Percentiles rank a stretch among this genome's conserved stretches.
Evolutionary conservation across 2,329 filamentous ascomycete species (phyloP).

Genomic region (Colletotrichum australisinense): DNA sequence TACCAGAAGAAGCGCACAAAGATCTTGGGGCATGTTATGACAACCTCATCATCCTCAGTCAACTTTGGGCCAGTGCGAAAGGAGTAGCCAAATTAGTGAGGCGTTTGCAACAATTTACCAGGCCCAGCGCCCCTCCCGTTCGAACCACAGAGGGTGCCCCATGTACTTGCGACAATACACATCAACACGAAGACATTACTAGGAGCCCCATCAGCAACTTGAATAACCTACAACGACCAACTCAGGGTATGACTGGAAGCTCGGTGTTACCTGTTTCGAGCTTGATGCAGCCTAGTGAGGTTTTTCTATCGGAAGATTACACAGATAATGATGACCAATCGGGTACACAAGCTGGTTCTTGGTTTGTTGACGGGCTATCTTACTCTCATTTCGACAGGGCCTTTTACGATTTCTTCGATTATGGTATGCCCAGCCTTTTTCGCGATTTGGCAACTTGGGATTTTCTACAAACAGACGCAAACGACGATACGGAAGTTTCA

Average conservation of each 20-base stretch:
- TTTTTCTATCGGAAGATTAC: not conserved
- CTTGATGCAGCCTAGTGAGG: not conserved
- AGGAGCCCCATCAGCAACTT: not conserved
- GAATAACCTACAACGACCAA: not conserved
- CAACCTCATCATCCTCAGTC: slow-evolving; percentile 19
- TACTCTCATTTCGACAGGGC: slow-evolving; percentile 33
- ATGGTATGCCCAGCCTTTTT: slow-evolving; percentile 35
- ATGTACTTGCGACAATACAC: not conserved
- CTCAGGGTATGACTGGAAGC: not conserved
- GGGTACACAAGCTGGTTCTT: not conserved
- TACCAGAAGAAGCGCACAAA: not conserved
- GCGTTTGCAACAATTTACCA: slow-evolving; percentile 9
- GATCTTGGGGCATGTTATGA: slow-evolving; percentile 35
- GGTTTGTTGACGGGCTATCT: not conserved
- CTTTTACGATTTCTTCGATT: slow-evolving; percentile 37
- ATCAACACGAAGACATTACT: not conserved
- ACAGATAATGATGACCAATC: not conserved
- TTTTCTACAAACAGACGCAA: not conserved
- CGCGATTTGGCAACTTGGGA: slow-evolving; percentile 12
- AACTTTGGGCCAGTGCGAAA: slow-evolving; percentile 32
- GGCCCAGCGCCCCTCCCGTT: not conserved
- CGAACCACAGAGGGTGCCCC: not conserved
- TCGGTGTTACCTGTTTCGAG: not conserved
- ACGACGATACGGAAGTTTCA: not conserved
- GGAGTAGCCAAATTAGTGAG: slow-evolving; percentile 33